phyloP scores from a whole-genome alignment of 805 yeast species.

The Hemisphaericaspora nanyangensis region DNA sequence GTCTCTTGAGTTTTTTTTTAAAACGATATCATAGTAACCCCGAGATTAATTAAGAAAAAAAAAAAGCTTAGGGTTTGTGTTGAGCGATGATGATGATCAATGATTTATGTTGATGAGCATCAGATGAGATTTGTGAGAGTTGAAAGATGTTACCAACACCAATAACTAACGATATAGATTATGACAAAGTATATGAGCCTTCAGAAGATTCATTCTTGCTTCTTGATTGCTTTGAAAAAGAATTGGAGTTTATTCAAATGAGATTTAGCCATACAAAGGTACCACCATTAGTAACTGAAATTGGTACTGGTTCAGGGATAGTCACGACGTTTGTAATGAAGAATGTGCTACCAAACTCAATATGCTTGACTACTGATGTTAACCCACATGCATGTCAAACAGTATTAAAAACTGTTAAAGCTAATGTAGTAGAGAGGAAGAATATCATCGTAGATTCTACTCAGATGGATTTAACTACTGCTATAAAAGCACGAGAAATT shows the following conservation, averaged over 20 bases:
- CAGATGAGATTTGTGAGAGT: too few species aligned
- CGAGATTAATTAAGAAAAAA: background rate
- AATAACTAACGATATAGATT: conserved; percentile 48
- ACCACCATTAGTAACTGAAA: conserved; percentile 64
- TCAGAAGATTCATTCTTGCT: conserved; percentile 88
- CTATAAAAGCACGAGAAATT: conserved; percentile 43
- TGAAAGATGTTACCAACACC: conserved; percentile 78
- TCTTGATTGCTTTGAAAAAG: conserved; percentile 73
- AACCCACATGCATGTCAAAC: conserved; percentile 73
- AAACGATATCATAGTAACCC: background rate
- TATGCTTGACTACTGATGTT: conserved; percentile 71
- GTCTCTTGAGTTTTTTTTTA: background rate
- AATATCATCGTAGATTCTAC: conserved; percentile 18
- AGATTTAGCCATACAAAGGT: conserved; percentile 11
- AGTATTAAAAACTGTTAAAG: conserved; percentile 17
- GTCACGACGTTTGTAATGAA: conserved; percentile 73
- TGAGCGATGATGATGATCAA: too few species aligned
- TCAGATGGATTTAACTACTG: conserved; percentile 57
- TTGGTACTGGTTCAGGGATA: conserved; percentile 92
- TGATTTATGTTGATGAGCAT: too few species aligned
- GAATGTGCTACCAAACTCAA: conserved; percentile 47
- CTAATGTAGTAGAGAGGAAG: conserved; percentile 13
- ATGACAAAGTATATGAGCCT: conserved; percentile 85
- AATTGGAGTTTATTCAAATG: conserved; percentile 31
- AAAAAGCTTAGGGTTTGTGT: background rate